These are phyloP conservation scores for Lasiodiplodia theobromae DNA, from an alignment of 2,329 filamentous ascomycete genomes.

Conservation along the genomic window DNA sequence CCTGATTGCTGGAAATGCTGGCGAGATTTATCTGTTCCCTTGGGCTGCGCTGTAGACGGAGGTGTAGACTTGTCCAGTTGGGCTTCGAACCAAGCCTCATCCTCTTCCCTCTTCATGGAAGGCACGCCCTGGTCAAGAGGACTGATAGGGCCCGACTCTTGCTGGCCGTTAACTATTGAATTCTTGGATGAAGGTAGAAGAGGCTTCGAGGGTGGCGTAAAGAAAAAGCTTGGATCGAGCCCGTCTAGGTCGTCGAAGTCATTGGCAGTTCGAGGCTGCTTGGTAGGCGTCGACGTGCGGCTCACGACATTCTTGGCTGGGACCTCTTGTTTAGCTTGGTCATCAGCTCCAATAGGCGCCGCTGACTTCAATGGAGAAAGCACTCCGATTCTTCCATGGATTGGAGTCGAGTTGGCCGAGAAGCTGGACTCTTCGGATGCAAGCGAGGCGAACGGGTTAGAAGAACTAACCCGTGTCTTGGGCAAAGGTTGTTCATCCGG, in stretches of 20 bases:
- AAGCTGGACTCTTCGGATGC: not conserved
- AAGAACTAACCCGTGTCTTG: not conserved
- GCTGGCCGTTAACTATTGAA: not conserved
- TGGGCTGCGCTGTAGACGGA: not conserved
- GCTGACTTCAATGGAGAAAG: not conserved
- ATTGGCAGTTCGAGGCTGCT: not conserved
- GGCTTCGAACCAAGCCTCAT: conserved; percentile 1
- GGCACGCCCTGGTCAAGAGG: not conserved
- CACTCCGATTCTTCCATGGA: not conserved
- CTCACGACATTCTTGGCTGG: not conserved
- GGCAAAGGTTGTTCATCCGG: not conserved
- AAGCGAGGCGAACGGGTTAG: conserved; percentile 2
- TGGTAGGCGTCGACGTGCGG: not conserved
- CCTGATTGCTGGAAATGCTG: not conserved
- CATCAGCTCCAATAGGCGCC: not conserved
- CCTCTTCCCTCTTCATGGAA: not conserved
- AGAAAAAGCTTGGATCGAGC: not conserved
- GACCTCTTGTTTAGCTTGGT: not conserved
- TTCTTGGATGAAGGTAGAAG: not conserved
- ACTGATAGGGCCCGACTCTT: not conserved
- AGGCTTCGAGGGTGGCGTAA: not conserved
- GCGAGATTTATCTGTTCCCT: not conserved
- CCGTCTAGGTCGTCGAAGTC: not conserved
- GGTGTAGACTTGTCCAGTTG: not conserved
- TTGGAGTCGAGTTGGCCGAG: not conserved